These are phyloP conservation scores for Tulasnella sp. DNA, from an alignment of 768 basidiomycete genomes.

Conservation along the genomic window DNA sequence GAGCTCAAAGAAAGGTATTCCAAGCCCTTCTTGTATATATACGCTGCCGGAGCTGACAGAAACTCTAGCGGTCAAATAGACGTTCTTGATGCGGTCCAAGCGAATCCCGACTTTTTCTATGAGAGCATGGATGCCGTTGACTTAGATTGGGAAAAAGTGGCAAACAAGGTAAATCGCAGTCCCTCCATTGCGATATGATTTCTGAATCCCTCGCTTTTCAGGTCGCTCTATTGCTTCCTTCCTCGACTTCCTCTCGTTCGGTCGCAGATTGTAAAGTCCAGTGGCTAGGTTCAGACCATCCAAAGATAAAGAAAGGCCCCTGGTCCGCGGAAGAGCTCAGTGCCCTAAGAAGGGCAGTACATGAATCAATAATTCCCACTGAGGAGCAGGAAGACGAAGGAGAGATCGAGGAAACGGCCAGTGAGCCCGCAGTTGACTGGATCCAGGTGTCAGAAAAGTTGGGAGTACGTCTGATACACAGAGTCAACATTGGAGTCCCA, in stretches of 20 bases:
- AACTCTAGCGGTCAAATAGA: slow-evolving; percentile 11
- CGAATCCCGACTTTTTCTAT: neutral
- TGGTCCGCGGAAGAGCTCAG: slow-evolving; percentile 4
- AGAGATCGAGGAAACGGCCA: neutral
- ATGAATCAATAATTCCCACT: neutral
- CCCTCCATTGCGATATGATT: neutral
- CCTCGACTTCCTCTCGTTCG: slow-evolving; percentile 4
- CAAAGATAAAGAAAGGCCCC: slow-evolving; percentile 20
- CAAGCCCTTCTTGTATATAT: neutral
- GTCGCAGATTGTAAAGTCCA: slow-evolving; percentile 17
- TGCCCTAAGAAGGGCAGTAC: neutral
- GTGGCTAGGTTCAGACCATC: slow-evolving; percentile 21
- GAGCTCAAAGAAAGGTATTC: slow-evolving; percentile 13
- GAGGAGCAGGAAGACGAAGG: neutral
- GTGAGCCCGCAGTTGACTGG: slow-evolving; percentile 13
- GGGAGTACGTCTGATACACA: neutral
- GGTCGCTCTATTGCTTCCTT: neutral
- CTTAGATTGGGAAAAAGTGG: slow-evolving; percentile 22
- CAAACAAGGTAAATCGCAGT: neutral
- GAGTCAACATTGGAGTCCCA: neutral
- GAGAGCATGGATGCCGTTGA: neutral
- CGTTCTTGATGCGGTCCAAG: slow-evolving; percentile 7
- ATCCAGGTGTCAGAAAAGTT: slow-evolving; percentile 9
- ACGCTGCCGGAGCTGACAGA: neutral
- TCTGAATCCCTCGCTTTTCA: neutral